Evolutionary conservation across 2,329 filamentous ascomycete species (phyloP), one percentile per base, ranked within the genome.

Genomic region (Colletotrichum sidae): DNA sequence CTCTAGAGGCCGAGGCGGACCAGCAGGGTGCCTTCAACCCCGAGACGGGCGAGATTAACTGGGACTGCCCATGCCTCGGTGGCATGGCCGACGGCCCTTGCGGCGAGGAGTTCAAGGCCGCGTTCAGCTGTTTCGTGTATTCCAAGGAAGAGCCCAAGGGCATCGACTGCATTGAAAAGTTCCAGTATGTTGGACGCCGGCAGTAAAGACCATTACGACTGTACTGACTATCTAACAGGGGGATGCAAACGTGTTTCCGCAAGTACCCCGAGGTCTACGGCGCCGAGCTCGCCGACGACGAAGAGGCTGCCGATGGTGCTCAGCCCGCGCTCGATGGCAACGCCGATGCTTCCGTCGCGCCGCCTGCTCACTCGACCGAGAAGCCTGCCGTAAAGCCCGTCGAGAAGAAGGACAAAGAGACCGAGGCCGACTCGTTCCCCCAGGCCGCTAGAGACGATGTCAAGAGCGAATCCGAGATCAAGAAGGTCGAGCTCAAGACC

Each of bases 1-100:
- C 79, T 0, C 81, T 96, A 12, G 91, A 97, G 77, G 88, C 93
- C 66, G 94, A 97, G 78, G 94, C 93, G 6, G 87, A 83, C 67
- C 90, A 95, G 76, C 90, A 98, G 79, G 96, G 93, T 60, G 96
- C 96, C 1, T 99, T 98, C 83, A 97, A 99, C 79, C 94, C 94
- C 3, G 96, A 98, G 83, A 99, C 96, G 9, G 96, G 96, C 71
- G 96, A 99, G 86, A 99, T 99, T 81, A 99, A 99, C 85, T 99
- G 96, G 96, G 96, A 98, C 77, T 99, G 96, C 79, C 96, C 96
- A 13, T 99, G 96, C 78, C 83, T 99, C 39, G 96, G 96, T 53
- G 96, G 96, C 57, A 99, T 99, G 96, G 96, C 96, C 8, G 82
- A 97, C 75, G 96, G 96, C 0, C 96, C 96, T 58, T 99, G 96